Conservation (phyloP, 2,329 filamentous ascomycete species). For the Pyrenophora teres region DNA sequence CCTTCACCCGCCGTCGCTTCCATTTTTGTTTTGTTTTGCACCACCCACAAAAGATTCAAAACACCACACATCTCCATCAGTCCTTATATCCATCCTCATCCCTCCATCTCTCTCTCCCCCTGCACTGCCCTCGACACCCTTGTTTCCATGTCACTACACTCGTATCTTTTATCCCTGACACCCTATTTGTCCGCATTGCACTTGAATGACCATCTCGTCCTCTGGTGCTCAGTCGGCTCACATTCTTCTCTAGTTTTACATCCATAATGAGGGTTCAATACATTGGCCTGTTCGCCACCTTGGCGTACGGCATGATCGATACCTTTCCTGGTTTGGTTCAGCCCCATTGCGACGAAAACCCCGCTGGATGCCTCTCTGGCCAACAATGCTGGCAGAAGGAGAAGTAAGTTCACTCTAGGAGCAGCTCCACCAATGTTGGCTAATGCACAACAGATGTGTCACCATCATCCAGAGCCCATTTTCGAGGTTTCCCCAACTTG, state of each 20-base stretch:
- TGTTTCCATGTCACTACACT: not conserved
- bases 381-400: conserved; percentile 45
- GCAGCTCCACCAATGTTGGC: no score
- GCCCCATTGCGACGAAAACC: conserved; percentile 48
- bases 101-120: no score
- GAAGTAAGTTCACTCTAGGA: no score
- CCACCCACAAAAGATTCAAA: not conserved
- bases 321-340: conserved; percentile 50
- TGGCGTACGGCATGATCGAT: conserved; percentile 55
- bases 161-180: not conserved
- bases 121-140: not conserved
- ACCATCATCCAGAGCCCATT: no score
- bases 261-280: conserved; percentile 38
- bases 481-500: not conserved
- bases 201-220: not conserved
- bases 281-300: conserved; percentile 40
- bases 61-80: not conserved
- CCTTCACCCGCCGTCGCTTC: not conserved
- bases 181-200: not conserved
- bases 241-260: conserved; percentile 12
- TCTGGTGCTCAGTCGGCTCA: conserved; percentile 17
- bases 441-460: no score
- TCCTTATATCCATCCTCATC: not conserved
- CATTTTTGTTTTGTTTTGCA: not conserved
- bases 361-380: conserved; percentile 44